Evolutionary conservation across 108 stramenopile genomes (phyloP).

Genomic region (Skeletonema grethae): DNA sequence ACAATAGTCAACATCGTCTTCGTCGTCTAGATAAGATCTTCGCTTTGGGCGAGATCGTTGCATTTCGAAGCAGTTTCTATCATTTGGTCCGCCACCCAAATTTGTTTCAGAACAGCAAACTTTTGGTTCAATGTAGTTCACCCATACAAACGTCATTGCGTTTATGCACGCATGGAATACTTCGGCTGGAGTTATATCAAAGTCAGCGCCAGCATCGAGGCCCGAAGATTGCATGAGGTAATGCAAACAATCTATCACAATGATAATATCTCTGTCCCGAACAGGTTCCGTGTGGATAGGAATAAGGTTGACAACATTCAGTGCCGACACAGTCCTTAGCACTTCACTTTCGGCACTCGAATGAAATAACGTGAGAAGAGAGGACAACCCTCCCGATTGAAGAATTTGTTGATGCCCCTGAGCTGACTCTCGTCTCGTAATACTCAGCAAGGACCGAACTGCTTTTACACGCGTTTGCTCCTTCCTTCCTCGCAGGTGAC

Average conservation of each 20-base stretch:
- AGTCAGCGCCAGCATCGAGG: constrained; percentile 18
- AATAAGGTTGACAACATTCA: constrained; percentile 60
- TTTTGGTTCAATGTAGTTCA: constrained; percentile 45
- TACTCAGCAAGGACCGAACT: background rate
- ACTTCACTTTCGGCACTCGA: constrained; percentile 27
- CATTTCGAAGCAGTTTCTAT: constrained; percentile 43
- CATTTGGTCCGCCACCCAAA: constrained; percentile 8
- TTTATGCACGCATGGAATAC: constrained; percentile 47
- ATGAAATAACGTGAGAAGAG: constrained; percentile 57
- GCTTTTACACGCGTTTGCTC: background rate
- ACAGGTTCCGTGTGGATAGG: constrained; percentile 48
- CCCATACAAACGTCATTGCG: constrained; percentile 57
- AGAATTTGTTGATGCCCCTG: background rate
- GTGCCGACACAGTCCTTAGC: constrained; percentile 50
- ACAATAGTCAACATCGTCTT: constrained; percentile 2
- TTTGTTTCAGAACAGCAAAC: background rate
- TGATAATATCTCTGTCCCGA: constrained; percentile 38
- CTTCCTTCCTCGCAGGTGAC: background rate
- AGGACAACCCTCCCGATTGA: constrained; percentile 64
- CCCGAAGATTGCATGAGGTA: constrained; percentile 38
- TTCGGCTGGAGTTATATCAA: constrained; percentile 46
- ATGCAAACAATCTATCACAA: constrained; percentile 60
- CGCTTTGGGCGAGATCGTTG: background rate
- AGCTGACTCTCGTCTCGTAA: background rate
- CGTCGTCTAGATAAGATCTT: background rate